Evolutionary conservation across 1,284 basidiomycete species (phyloP).

Genomic region (Termitomyces sp.): DNA sequence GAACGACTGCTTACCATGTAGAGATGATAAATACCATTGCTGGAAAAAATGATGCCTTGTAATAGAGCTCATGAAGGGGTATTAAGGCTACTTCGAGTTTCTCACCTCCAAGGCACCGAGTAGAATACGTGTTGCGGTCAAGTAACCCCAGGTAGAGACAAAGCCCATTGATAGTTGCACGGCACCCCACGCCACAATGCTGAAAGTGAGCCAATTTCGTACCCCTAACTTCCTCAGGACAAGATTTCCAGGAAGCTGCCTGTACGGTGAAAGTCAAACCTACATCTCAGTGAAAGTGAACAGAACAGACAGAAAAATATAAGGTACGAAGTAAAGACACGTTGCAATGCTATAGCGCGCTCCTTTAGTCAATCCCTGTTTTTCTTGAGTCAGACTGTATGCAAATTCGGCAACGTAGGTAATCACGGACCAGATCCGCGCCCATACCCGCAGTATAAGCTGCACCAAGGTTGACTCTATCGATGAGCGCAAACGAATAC

Average conservation of each 20-base stretch:
- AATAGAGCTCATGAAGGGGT: conserved; percentile 3
- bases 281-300: background rate
- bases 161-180: conserved; percentile 38
- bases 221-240: conserved; percentile 33
- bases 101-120: conserved; percentile 34
- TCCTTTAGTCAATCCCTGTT: conserved; percentile 25
- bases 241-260: conserved; percentile 38
- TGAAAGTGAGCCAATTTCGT: conserved; percentile 35
- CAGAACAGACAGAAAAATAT: conserved; percentile 28
- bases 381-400: background rate
- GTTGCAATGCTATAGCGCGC: conserved; percentile 32
- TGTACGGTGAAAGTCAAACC: conserved; percentile 13
- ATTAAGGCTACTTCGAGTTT: background rate
- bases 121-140: conserved; percentile 34
- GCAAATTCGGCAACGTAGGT: background rate
- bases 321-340: conserved; percentile 34
- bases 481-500: conserved; percentile 38
- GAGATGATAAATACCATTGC: conserved; percentile 37
- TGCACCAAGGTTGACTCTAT: conserved; percentile 38
- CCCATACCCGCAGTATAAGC: conserved; percentile 41
- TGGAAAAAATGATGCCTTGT: conserved; percentile 36
- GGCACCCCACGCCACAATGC: conserved; percentile 33
- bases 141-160: conserved; percentile 30
- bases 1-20: conserved; percentile 29
- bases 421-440: conserved; percentile 29